Conservation (phyloP, 495 filamentous ascomycete species). For the Sphaerosporella brunnea region DNA sequence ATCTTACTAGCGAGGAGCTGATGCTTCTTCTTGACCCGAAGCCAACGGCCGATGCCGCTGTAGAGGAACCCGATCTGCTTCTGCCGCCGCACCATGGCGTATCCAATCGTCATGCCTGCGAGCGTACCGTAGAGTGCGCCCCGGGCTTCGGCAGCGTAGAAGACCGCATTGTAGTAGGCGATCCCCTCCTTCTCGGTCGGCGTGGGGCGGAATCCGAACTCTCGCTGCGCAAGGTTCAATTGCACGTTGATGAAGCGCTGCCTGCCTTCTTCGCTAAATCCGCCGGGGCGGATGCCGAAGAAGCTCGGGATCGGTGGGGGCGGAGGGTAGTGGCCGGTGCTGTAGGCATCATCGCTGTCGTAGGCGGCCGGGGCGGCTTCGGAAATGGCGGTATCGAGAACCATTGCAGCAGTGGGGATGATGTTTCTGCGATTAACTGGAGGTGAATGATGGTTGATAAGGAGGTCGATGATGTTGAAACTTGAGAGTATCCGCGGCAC, state of each 20-base stretch:
- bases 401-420: background rate
- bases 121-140: conserved; percentile 11
- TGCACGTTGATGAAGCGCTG: background rate
- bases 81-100: background rate
- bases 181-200: conserved; percentile 7
- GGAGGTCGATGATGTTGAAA: too few relatives aligned
- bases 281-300: background rate
- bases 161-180: conserved; percentile 16
- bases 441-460: too few relatives aligned
- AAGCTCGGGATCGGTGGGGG: background rate
- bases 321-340: background rate
- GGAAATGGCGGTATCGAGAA: background rate
- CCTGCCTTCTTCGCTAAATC: background rate
- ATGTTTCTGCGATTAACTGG: too few relatives aligned
- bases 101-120: conserved; percentile 5
- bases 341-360: conserved; percentile 1
- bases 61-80: background rate
- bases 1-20: background rate
- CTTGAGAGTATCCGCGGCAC: too few relatives aligned
- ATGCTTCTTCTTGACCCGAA: background rate
- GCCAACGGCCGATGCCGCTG: background rate
- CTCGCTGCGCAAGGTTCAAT: background rate
- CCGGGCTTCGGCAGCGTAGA: conserved; percentile 20
- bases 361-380: background rate
- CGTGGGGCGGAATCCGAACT: conserved; percentile 9